phyloP scores from a whole-genome alignment of 495 filamentous ascomycete species.

The Aspergillus leporis region DNA sequence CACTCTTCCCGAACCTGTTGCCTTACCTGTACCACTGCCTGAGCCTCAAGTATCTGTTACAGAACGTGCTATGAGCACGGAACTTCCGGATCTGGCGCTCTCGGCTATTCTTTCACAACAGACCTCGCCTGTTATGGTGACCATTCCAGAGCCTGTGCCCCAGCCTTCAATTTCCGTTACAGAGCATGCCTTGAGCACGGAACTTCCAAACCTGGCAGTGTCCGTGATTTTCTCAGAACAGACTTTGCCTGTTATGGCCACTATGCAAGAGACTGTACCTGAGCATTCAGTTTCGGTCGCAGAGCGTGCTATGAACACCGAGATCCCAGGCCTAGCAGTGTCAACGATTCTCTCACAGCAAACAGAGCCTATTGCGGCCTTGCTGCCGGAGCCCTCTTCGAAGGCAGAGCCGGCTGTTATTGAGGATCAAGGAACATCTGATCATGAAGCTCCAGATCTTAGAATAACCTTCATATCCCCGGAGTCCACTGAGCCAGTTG shows the following conservation, averaged over 20 bases:
- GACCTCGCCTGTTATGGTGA: neutral
- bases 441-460: conserved; percentile 33
- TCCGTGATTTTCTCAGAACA: conserved; percentile 8
- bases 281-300: neutral
- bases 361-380: conserved; percentile 42
- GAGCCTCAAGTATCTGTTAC: neutral
- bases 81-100: conserved; percentile 24
- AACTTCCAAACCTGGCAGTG: neutral
- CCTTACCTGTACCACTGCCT: conserved; percentile 12
- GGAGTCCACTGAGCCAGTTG: conserved; percentile 39
- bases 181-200: neutral
- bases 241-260: neutral
- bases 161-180: neutral
- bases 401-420: conserved; percentile 1
- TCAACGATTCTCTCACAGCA: conserved; percentile 45
- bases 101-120: conserved; percentile 38
- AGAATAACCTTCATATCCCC: conserved; percentile 36
- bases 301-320: neutral
- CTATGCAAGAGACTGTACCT: neutral
- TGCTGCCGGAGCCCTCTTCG: conserved; percentile 4
- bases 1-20: conserved; percentile 26
- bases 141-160: neutral
- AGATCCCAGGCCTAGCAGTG: conserved; percentile 29
- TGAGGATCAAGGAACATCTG: neutral
- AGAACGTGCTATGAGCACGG: conserved; percentile 8